These are phyloP conservation scores for Lumnitzera littorea DNA, from an alignment of 345 rosid genomes.

Conservation along the genomic window DNA sequence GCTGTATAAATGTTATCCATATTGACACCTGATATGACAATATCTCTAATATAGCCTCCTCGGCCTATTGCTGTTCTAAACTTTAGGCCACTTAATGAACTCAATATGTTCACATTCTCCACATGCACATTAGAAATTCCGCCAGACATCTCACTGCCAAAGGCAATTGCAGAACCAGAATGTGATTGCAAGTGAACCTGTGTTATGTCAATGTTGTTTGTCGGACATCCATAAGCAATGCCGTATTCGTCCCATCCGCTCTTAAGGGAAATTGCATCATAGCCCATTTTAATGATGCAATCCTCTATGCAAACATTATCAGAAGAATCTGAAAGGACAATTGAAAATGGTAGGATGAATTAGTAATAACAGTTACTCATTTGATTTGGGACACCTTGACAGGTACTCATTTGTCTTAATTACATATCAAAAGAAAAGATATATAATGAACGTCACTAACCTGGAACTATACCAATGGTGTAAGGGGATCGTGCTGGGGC, in stretches of 20 bases:
- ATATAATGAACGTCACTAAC: conserved; percentile 21
- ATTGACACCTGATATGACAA: conserved; percentile 40
- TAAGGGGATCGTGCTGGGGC: conserved; percentile 53
- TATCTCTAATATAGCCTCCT: conserved; percentile 69
- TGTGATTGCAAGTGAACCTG: conserved; percentile 57
- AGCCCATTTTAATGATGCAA: conserved; percentile 58
- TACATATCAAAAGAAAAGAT: not conserved
- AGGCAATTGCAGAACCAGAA: conserved; percentile 68
- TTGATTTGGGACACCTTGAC: not conserved
- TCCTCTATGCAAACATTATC: conserved; percentile 78
- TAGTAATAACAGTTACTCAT: not conserved
- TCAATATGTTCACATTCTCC: conserved; percentile 33
- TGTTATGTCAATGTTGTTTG: conserved; percentile 51
- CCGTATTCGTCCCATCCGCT: conserved; percentile 99
- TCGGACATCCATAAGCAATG: conserved; percentile 58
- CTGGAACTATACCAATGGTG: conserved; percentile 78
- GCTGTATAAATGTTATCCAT: conserved; percentile 36
- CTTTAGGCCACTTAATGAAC: conserved; percentile 56
- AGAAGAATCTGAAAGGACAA: conserved; percentile 65
- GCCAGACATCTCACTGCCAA: conserved; percentile 99
- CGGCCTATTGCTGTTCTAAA: conserved; percentile 74
- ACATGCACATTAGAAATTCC: conserved; percentile 64
- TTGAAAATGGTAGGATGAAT: not conserved
- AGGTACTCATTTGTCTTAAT: not conserved
- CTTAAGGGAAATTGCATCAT: conserved; percentile 71